Evolutionary conservation across 306 rosid species (phyloP).

Genomic region (Ochetophila trinervis): DNA sequence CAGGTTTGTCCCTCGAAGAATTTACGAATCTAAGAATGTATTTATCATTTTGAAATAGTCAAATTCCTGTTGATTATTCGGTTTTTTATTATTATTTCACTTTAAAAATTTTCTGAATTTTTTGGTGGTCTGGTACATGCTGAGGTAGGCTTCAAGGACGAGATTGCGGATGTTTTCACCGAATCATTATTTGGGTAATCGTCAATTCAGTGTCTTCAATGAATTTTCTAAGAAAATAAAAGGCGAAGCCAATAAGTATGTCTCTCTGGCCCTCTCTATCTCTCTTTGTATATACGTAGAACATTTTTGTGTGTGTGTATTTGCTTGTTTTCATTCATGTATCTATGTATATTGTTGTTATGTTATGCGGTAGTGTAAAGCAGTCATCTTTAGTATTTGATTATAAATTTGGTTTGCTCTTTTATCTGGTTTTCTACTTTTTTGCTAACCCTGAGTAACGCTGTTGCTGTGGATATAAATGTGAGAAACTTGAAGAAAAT

Average conservation of each 20-base stretch:
- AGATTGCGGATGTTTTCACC: constrained; percentile 41
- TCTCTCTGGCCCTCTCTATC: constrained; percentile 4
- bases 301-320: not conserved
- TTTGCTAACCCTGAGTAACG: too few species aligned
- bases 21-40: not conserved
- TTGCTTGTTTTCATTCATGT: not conserved
- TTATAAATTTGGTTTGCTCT: too few species aligned
- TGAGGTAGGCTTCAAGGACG: constrained; percentile 39
- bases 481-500: too few species aligned
- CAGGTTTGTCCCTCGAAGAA: constrained; percentile 34
- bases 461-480: too few species aligned
- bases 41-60: not conserved
- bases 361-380: too few species aligned
- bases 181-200: constrained; percentile 36
- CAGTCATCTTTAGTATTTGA: too few species aligned
- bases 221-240: constrained; percentile 71
- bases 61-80: not conserved
- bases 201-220: constrained; percentile 65
- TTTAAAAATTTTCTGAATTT: not conserved
- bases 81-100: not conserved
- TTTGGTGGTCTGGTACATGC: constrained; percentile 12
- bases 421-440: too few species aligned
- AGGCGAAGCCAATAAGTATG: constrained; percentile 75
- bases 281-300: too few species aligned
- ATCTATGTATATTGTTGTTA: not conserved